Base-by-base conservation (phyloP, 1,139 yeast genomes). In the Diutina catenulata region DNA sequence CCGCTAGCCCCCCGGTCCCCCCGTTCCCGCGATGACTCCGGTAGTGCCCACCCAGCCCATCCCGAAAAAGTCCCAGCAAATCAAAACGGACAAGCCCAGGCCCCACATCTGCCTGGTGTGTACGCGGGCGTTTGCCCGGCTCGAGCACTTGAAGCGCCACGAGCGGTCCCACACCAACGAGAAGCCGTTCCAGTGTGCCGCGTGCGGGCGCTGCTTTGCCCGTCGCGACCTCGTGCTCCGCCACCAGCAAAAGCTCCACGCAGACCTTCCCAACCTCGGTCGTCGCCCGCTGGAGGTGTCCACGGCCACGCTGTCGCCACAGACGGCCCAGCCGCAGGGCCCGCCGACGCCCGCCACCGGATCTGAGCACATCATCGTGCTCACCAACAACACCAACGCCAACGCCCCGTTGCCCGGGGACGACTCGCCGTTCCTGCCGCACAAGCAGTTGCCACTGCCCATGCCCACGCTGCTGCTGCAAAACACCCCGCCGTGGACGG, bases 11-110 rank as follows among this genome's bases (percentile, higher is more conserved):
- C n/a, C n/a, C n/a, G n/a, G n/a, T n/a, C n/a, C n/a, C n/a, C 9
- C 23, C 23, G 23, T 21, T 21, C 23, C 23, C 23, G 23, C 11
- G 14, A 9, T 23, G 36, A n/a, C n/a, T n/a, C n/a, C n/a, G n/a
- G n/a, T n/a, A n/a, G 27, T 23, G 28, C 21, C 28, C 27, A 58
- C 64, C 26, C 80, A 78, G 54, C 94, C 94, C 11, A 84, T 86
- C 36, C 95, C 95, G 25, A 80, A 82, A 49, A 86, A 86, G 52
- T 80, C 93, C 8, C 79, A 84, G 39, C 72, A 79, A 45, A 80
- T 83, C 50, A 82, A 86, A 56, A 84, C 91, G 0, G 86, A 81
- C 52, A 57, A 57, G 31, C 61, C 59, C 32, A 52, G 64, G 39
- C 54, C 60, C 6, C 57, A 53, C 26, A 53, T 45, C 47, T 67